These are phyloP conservation scores for Xylaria sp. DNA, from an alignment of 495 filamentous ascomycete species.

Conservation along the genomic window DNA sequence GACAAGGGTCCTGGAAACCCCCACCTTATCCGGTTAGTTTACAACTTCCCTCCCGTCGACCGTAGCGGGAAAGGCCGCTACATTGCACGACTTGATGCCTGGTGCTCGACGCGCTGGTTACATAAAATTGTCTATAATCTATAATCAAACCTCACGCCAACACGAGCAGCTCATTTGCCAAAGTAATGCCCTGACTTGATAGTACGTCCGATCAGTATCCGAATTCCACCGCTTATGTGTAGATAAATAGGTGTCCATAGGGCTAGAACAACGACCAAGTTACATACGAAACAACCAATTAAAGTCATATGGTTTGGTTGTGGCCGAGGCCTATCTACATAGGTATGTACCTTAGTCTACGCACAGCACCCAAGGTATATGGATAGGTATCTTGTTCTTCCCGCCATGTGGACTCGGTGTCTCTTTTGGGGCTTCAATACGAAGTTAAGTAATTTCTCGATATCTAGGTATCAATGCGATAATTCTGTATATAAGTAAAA, in stretches of 20 bases:
- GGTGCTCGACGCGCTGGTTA: slow-evolving; percentile 9
- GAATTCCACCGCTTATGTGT: neutral
- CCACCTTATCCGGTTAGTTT: slow-evolving; percentile 5
- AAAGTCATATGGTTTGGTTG: neutral
- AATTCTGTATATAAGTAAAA: neutral
- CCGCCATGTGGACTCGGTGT: neutral
- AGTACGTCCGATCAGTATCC: slow-evolving; percentile 10
- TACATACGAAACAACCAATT: neutral
- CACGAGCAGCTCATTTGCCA: neutral
- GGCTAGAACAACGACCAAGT: neutral
- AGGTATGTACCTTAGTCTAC: neutral
- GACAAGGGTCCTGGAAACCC: neutral
- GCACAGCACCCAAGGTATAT: too few species aligned
- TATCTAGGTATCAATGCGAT: neutral
- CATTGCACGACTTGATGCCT: neutral
- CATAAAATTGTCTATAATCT: neutral
- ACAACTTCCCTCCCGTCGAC: neutral
- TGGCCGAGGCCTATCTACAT: neutral
- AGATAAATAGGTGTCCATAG: neutral
- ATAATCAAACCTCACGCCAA: slow-evolving; percentile 15
- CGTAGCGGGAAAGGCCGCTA: slow-evolving; percentile 20
- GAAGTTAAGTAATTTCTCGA: neutral
- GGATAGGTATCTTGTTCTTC: neutral
- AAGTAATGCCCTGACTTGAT: neutral
- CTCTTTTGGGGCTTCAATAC: neutral